These are phyloP conservation scores for Furcasterigmium sp. DNA, from an alignment of 2,329 filamentous ascomycete species.

Conservation along the genomic window DNA sequence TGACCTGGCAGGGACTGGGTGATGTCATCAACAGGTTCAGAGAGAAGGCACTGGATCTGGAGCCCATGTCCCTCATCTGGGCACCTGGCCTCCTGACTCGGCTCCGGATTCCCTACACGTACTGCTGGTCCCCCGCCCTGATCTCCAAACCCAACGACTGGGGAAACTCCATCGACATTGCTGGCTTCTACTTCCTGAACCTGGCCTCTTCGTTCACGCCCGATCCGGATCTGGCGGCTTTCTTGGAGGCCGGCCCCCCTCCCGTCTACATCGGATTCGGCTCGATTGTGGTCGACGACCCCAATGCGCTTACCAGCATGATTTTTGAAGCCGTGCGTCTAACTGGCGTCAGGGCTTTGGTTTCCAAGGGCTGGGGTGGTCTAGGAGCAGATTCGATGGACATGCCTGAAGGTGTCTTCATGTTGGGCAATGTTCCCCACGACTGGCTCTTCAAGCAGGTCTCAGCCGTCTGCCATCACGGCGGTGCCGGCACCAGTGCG, in stretches of 20 bases:
- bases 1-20: constrained; percentile 89
- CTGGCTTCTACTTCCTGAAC: constrained; percentile 73
- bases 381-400: constrained; percentile 66
- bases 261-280: constrained; percentile 82
- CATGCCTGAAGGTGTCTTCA: constrained; percentile 72
- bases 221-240: constrained; percentile 57
- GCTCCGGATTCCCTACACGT: constrained; percentile 77
- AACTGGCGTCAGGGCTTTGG: constrained; percentile 68
- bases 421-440: constrained; percentile 81
- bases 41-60: constrained; percentile 66
- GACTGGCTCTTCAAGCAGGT: constrained; percentile 86
- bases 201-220: constrained; percentile 62
- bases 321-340: constrained; percentile 67
- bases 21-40: constrained; percentile 89
- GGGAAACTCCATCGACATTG: constrained; percentile 64
- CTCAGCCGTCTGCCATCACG: constrained; percentile 79
- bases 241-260: constrained; percentile 62
- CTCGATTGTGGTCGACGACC: constrained; percentile 75
- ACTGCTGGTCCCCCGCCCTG: constrained; percentile 82
- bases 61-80: constrained; percentile 74
- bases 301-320: constrained; percentile 61
- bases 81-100: constrained; percentile 75
- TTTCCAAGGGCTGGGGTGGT: constrained; percentile 86
- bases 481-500: constrained; percentile 82
- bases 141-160: constrained; percentile 78